Evolutionary conservation across 441 rosid genomes (phyloP), one percentile per base, ranked within the genome.

Genomic region (Adansonia madagascariensis): DNA sequence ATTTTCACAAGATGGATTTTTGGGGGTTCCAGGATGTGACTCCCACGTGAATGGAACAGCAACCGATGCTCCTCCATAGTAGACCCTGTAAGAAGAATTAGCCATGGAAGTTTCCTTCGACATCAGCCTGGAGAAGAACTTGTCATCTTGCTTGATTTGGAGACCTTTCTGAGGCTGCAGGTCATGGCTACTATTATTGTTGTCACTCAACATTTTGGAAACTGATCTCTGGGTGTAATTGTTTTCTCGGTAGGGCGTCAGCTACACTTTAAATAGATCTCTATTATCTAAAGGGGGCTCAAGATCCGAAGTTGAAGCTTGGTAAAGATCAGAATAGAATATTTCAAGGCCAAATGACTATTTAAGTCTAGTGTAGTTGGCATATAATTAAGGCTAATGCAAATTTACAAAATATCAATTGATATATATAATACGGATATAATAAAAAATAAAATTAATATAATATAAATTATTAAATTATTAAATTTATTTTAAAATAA

Each of bases 1-100:
- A 62, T 70, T 18, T 49, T 81, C 82, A 0, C 77, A 67, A 14
- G 69, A 65, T 17, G 82, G 17, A 67, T 81, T 86, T 55, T 92
- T 94, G 0, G 98, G 95, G 14, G 97, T 92, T 24, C 97, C 98
- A 0, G 97, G 98, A 20, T 80, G 86, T 14, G 94, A 80, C 79
- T 94, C 98, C 98, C 98, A 94, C 24, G 74, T 56, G 85, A 94
- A 94, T 0, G 97, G 93, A 65, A 94, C 44, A 6, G 91, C 67
- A 12, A 86, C 84, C 0, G 92, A 82, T 15, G 88, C 87, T 27
- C 89, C 87, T 2, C 92, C 92, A 14, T 92, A 91, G 86, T 92
- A 91, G 24, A 89, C 86, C 65, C 94, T 88, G 27, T 84, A 83
- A 4, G 98, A 91, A 62, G 89, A 77, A 77, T 89, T 88, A 14